Base-by-base conservation (phyloP, 495 filamentous ascomycete species). In the Collariella sp. region DNA sequence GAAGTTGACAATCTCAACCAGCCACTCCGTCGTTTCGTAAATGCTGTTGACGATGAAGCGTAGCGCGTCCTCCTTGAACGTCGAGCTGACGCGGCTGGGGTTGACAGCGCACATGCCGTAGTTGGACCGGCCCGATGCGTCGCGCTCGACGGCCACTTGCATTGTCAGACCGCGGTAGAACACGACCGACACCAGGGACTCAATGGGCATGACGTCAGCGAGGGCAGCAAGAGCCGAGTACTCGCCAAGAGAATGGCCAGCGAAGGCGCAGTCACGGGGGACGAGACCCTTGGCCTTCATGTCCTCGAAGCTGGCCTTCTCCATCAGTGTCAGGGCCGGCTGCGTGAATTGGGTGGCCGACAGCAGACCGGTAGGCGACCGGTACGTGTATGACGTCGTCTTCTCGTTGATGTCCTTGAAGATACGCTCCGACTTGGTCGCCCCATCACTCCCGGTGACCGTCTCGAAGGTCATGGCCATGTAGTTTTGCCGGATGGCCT, bases 401-500 rank as follows among this genome's bases (percentile, higher is more conserved):
- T 77, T 84, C 70, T 96, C 91, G 60, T 86, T 78, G 52, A 97
- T 87, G 59, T 93, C 89, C 75, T 97, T 97, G 83, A 98, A 98
- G 65, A 98, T 97, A 74, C 93, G 95, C 75, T 98, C 93, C 1
- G 94, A 96, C 71, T 96, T 96, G 72, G 91, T 86, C 5, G 81
- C 80, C 9, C 93, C 93, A 64, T 99, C 93, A 7, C 87, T 75
- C 42, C n/a, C n/a, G n/a, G 85, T 85, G 34, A 99, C 89, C 5
- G 90, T 89, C 74, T 99, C 94, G 72, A 97, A 97, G 54, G 94
- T 96, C 93, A 99, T 99, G 26, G 91, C 83, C 89, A 97, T 97
- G 78, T 99, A 99, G 70, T 97, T 97, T 65, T 94, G 82, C 52
- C 94, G 87, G 57, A 99, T 99, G 33, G 90, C 89, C 72, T 96